phyloP scores from a whole-genome alignment of 768 basidiomycete species.

The Russula virescens region DNA sequence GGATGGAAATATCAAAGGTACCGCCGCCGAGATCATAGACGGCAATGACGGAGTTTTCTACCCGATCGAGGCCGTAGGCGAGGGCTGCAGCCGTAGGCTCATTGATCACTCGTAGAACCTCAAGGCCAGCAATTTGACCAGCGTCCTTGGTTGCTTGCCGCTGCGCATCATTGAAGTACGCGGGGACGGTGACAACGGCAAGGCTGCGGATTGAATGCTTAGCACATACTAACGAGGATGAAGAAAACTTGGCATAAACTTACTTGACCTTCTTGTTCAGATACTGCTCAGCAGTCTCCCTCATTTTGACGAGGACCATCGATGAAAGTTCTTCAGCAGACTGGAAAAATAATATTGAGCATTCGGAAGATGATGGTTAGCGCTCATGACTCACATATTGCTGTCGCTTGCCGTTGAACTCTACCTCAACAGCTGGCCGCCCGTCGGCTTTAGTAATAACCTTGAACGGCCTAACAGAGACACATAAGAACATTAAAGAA shows the following conservation, averaged over 20 bases:
- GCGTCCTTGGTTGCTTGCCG: constrained; percentile 98
- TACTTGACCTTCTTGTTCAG: constrained; percentile 92
- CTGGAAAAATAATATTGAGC: constrained; percentile 37
- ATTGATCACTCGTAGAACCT: constrained; percentile 97
- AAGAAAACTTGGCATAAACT: constrained; percentile 30
- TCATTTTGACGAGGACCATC: constrained; percentile 89
- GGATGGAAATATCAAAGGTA: constrained; percentile 98
- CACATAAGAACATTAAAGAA: neutral
- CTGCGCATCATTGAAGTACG: constrained; percentile 99
- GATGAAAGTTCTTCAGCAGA: constrained; percentile 83
- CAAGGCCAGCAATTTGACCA: constrained; percentile 94
- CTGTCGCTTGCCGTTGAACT: constrained; percentile 80
- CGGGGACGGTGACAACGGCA: constrained; percentile 92
- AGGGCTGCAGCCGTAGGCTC: constrained; percentile 98
- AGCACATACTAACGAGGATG: neutral
- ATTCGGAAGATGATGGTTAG: neutral
- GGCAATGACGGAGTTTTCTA: constrained; percentile 80
- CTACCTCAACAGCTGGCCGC: constrained; percentile 76
- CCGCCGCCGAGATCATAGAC: constrained; percentile 99
- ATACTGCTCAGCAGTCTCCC: constrained; percentile 90
- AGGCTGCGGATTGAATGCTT: constrained; percentile 42
- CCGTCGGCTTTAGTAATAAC: constrained; percentile 68
- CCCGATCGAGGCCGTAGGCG: constrained; percentile 91
- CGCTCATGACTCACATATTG: constrained; percentile 52
- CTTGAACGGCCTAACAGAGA: constrained; percentile 63